These are phyloP conservation scores for Elsinoe fawcettii DNA, from an alignment of 2,329 filamentous ascomycete species.

Conservation along the genomic window DNA sequence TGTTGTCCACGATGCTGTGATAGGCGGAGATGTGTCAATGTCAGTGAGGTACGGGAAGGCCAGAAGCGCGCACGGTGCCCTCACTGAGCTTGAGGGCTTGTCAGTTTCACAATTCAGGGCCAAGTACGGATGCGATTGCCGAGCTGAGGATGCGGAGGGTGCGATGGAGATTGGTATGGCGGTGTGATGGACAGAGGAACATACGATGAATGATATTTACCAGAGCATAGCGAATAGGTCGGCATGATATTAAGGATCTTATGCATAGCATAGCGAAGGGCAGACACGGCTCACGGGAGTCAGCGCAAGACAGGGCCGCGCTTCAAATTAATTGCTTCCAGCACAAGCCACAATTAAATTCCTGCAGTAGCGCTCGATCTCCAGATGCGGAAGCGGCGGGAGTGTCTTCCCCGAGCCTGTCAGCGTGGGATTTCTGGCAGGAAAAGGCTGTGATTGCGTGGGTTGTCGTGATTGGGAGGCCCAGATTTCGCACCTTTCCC, in stretches of 20 bases:
- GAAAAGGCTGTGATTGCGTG: conserved; percentile 2
- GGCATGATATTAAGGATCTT: background rate
- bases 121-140: conserved; percentile 58
- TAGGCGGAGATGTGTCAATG: conserved; percentile 58
- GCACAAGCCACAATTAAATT: conserved; percentile 10
- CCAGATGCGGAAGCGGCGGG: conserved; percentile 13
- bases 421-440: conserved; percentile 2
- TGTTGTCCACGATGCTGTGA: conserved; percentile 63
- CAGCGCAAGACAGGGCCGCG: background rate
- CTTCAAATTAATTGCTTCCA: conserved; percentile 4
- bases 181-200: background rate
- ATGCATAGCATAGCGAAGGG: conserved; percentile 6
- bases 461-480: conserved; percentile 1
- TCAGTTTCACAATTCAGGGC: conserved; percentile 51
- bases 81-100: conserved; percentile 45
- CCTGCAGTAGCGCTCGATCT: conserved; percentile 6
- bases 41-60: conserved; percentile 63
- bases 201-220: background rate
- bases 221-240: too few relatives aligned
- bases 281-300: background rate
- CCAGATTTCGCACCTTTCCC: background rate
- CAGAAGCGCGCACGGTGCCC: conserved; percentile 53
- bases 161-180: background rate
- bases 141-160: background rate
- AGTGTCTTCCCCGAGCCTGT: background rate